Conservation (phyloP, 257 asterid genomes). For the Solanum bukasovii region DNA sequence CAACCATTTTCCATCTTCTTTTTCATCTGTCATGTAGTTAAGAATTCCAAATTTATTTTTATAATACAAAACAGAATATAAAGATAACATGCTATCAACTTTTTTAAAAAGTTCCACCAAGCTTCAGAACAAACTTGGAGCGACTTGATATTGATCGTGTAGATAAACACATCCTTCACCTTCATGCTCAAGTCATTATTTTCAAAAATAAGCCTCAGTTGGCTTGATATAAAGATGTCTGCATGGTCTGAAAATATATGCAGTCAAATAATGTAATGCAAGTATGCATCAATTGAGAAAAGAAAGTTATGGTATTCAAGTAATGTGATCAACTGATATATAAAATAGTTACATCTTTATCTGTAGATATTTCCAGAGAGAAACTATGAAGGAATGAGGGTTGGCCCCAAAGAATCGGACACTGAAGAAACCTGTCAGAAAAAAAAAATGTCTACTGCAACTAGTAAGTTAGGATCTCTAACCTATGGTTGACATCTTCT, state of each 20-base stretch:
- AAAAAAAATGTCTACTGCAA: neutral
- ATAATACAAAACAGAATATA: neutral
- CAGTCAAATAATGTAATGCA: neutral
- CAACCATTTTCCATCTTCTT: too few species aligned
- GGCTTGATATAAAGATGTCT: neutral
- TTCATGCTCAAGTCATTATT: neutral
- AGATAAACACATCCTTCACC: neutral
- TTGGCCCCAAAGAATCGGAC: slow-evolving; percentile 4
- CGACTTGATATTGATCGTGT: neutral
- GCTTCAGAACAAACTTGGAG: neutral
- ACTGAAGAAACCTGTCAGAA: slow-evolving; percentile 2
- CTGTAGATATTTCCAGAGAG: neutral
- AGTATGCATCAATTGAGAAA: neutral
- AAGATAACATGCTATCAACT: neutral
- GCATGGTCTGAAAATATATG: neutral
- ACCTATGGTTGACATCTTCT: neutral
- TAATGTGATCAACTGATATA: neutral
- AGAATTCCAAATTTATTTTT: too few species aligned
- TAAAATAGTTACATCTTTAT: neutral
- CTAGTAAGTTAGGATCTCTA: slow-evolving; percentile 6
- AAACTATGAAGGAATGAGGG: slow-evolving; percentile 2
- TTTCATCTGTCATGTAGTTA: neutral
- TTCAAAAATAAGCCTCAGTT: neutral
- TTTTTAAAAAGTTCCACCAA: neutral
- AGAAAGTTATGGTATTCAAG: neutral